A percentile compares a stretch with the other conserved stretches of the same genome.
These are phyloP conservation scores for Gyrodon lividus DNA, from an alignment of 768 basidiomycete species.

Conservation along the genomic window DNA sequence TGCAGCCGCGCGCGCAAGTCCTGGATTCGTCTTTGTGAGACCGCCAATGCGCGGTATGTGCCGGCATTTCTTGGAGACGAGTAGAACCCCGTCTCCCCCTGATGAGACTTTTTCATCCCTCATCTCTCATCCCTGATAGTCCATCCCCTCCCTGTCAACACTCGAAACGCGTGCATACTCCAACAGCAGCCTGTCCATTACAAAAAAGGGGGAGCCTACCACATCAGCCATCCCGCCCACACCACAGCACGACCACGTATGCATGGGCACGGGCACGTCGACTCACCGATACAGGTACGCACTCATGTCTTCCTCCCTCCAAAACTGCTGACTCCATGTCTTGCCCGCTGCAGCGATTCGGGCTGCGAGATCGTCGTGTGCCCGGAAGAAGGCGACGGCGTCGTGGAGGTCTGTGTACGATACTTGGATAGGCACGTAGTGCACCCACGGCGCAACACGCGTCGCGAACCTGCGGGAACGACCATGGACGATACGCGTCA, in stretches of 20 bases:
- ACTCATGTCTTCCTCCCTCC: conserved; percentile 59
- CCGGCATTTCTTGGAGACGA: too few species aligned
- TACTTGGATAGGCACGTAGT: conserved; percentile 69
- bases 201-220: too few species aligned
- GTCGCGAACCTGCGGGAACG: conserved; percentile 51
- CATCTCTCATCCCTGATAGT: conserved; percentile 22
- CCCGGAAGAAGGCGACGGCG: conserved; percentile 68
- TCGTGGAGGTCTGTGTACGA: conserved; percentile 72
- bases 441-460: conserved; percentile 65
- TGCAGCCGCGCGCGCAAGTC: too few species aligned
- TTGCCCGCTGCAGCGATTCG: conserved; percentile 57
- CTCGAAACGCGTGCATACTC: conserved; percentile 57
- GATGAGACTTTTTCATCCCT: too few species aligned
- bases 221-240: too few species aligned
- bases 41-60: too few species aligned
- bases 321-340: conserved; percentile 55
- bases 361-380: conserved; percentile 57
- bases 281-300: conserved; percentile 59
- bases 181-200: conserved; percentile 44
- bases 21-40: too few species aligned
- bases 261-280: accelerated
- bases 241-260: neutral
- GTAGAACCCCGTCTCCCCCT: too few species aligned
- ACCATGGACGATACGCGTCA: too few species aligned
- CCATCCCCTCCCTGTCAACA: conserved; percentile 43